phyloP scores from a whole-genome alignment of 2,329 filamentous ascomycete genomes.

The Lachnellula hyalina region DNA sequence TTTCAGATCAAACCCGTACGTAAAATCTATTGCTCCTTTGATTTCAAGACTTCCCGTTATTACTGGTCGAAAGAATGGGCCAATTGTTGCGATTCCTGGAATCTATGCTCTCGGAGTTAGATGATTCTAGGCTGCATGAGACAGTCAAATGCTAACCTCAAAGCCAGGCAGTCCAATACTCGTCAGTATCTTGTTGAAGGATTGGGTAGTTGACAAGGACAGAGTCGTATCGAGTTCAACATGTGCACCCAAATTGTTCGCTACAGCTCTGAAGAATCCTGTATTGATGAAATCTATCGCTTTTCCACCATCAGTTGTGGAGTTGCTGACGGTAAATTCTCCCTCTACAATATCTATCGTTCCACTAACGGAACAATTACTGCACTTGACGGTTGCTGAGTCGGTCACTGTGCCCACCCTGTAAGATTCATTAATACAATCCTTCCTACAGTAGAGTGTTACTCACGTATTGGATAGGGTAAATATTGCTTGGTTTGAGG shows the following conservation, averaged over 20 bases:
- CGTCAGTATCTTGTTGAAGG: constrained; percentile 4
- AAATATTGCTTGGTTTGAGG: background rate
- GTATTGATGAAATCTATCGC: constrained; percentile 5
- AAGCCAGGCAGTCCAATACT: constrained; percentile 9
- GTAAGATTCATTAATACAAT: background rate
- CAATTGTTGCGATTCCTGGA: constrained; percentile 8
- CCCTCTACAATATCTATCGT: constrained; percentile 8
- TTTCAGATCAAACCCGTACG: constrained; percentile 8
- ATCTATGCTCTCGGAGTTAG: constrained; percentile 1
- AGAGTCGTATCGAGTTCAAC: constrained; percentile 6
- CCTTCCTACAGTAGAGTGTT: background rate
- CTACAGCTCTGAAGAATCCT: constrained; percentile 9
- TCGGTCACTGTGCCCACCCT: background rate
- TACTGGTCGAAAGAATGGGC: constrained; percentile 7
- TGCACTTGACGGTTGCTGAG: constrained; percentile 6
- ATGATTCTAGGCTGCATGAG: too few species aligned
- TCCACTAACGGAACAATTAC: constrained; percentile 6
- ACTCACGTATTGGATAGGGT: background rate
- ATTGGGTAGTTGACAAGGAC: background rate
- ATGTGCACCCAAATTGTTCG: constrained; percentile 9
- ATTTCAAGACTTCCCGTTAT: constrained; percentile 5
- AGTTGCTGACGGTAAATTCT: constrained; percentile 7
- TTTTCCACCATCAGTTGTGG: background rate
- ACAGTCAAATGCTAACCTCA: constrained; percentile 1
- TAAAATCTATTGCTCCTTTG: constrained; percentile 1